phyloP scores from a whole-genome alignment of 1,139 yeast species.

The Blastobotrys illinoisensis region DNA sequence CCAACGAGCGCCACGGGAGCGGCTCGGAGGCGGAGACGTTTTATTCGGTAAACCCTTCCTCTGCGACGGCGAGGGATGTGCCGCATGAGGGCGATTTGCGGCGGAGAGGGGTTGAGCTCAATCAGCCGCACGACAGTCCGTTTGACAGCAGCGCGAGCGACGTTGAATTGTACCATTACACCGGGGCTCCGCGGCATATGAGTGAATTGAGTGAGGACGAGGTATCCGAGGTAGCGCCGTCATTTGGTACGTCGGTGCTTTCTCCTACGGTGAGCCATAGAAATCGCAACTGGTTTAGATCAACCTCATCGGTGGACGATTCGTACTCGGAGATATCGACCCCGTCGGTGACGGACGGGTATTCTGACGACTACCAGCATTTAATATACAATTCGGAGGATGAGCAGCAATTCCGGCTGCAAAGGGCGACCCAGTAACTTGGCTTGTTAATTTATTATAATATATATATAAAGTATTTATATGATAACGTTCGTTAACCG shows the following conservation, averaged over 20 bases:
- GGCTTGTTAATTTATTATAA: neutral
- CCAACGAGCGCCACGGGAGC: neutral
- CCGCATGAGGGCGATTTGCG: neutral
- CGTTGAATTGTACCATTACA: neutral
- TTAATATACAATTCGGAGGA: constrained; percentile 15
- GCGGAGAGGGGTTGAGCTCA: neutral
- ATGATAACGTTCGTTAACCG: too few species aligned
- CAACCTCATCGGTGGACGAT: constrained; percentile 8
- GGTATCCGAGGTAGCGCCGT: neutral
- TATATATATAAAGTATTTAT: neutral
- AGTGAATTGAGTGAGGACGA: neutral
- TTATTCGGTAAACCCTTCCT: neutral
- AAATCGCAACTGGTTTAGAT: neutral
- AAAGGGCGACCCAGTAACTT: neutral
- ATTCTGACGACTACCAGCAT: constrained; percentile 16
- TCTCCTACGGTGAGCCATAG: neutral
- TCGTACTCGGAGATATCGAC: constrained; percentile 22
- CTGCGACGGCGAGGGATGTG: neutral
- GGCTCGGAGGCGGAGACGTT: neutral
- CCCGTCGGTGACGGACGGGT: constrained; percentile 18
- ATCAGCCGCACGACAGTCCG: neutral
- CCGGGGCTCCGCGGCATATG: neutral
- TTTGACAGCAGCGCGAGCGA: neutral
- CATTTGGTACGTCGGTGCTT: neutral
- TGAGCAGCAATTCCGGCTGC: constrained; percentile 5